phyloP scores from a whole-genome alignment of 75 land plant genomes.

The Sequoia sempervirens region DNA sequence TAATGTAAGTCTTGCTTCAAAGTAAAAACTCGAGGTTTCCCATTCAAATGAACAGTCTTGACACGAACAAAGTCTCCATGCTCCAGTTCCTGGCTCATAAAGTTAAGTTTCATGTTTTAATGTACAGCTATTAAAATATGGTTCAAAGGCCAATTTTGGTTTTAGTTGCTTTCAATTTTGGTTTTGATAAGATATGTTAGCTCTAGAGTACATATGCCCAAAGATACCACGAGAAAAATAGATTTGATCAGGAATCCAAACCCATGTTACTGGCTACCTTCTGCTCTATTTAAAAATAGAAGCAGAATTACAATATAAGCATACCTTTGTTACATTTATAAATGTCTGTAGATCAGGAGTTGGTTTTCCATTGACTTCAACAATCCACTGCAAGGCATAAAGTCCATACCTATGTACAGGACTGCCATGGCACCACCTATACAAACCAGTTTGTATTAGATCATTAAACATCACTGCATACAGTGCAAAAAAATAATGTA shows the following conservation, averaged over 20 bases:
- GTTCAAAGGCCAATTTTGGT: neutral
- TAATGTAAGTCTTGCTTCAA: constrained; percentile 94
- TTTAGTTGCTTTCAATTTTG: neutral
- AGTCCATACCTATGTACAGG: constrained; percentile 90
- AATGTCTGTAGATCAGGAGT: constrained; percentile 80
- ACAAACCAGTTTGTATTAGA: constrained; percentile 8
- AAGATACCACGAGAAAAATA: neutral
- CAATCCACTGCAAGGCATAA: constrained; percentile 95
- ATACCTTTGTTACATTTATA: constrained; percentile 70
- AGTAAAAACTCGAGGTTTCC: constrained; percentile 88
- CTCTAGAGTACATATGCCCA: neutral
- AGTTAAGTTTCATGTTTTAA: neutral
- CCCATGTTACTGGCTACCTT: neutral
- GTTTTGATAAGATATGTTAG: too few species aligned
- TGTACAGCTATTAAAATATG: neutral
- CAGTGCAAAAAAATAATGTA: neutral
- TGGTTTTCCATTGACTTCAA: constrained; percentile 82
- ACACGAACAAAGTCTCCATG: constrained; percentile 89
- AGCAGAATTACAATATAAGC: neutral
- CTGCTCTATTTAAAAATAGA: neutral
- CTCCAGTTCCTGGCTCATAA: constrained; percentile 47
- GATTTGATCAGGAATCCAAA: neutral
- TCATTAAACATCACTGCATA: neutral
- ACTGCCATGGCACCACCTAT: constrained; percentile 95
- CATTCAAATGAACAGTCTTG: constrained; percentile 83